phyloP scores from a whole-genome alignment of 306 rosid genomes.

The Vigna hirtella region DNA sequence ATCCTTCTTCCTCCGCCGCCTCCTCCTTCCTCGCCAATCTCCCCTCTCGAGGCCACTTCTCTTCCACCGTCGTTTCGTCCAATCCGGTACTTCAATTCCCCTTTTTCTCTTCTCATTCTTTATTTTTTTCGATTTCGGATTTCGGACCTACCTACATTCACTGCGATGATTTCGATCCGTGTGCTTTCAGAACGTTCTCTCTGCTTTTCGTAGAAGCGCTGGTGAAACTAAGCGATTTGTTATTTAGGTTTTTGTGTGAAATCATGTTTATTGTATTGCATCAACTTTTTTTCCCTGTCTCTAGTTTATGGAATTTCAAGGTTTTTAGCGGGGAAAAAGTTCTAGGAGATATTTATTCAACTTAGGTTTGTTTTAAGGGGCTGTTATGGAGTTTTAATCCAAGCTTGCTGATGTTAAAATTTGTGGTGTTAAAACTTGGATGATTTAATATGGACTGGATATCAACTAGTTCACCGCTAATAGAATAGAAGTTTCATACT shows the following conservation, averaged over 20 bases:
- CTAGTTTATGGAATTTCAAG: background rate
- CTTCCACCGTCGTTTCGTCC: constrained; percentile 50
- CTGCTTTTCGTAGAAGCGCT: background rate
- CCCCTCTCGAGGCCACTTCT: constrained; percentile 55
- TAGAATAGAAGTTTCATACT: background rate
- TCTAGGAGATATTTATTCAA: background rate
- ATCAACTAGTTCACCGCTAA: background rate
- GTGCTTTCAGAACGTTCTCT: background rate
- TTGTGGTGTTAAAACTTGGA: background rate
- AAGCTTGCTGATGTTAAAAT: constrained; percentile 1
- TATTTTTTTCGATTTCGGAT: background rate
- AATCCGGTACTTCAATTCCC: constrained; percentile 40
- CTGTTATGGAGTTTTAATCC: background rate
- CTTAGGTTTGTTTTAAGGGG: background rate
- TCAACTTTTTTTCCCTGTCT: background rate
- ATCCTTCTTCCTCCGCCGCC: constrained; percentile 45
- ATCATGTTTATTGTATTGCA: background rate
- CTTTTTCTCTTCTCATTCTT: background rate
- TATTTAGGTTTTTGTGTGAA: constrained; percentile 29
- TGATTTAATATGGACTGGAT: too few relatives aligned
- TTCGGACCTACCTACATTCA: background rate
- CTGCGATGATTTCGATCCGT: constrained; percentile 21
- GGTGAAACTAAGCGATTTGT: background rate
- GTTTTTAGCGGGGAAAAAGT: background rate
- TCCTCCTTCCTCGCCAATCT: constrained; percentile 51